Percentiles rank a stretch among this genome's conserved stretches.
Evolutionary conservation across 2,329 filamentous ascomycete genomes (phyloP).

Genomic region (Ceratocystis papillata): DNA sequence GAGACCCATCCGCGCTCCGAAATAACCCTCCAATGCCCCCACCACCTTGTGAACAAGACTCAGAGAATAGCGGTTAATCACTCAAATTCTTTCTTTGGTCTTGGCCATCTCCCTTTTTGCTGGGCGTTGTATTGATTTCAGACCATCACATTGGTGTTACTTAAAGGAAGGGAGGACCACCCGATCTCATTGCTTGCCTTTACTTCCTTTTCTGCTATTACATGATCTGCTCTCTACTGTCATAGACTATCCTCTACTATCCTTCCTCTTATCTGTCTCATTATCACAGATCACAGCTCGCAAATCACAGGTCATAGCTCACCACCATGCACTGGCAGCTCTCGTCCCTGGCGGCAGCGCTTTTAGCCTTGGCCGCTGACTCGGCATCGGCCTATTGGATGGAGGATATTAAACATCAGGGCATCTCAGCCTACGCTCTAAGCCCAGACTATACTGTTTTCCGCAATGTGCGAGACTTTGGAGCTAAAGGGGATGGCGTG

Average conservation of each 20-base stretch:
- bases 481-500: conserved; percentile 33
- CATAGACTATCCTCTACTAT: no score
- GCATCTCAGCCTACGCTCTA: conserved; percentile 38
- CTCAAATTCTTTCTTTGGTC: neutral
- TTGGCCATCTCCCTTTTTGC: neutral
- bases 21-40: neutral
- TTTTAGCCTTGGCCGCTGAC: neutral
- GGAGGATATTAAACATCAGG: conserved; percentile 39
- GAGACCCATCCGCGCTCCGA: neutral
- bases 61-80: neutral
- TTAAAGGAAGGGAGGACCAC: neutral
- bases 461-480: conserved; percentile 40
- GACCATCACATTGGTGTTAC: neutral
- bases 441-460: conserved; percentile 37
- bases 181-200: neutral
- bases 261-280: no score
- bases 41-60: neutral
- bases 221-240: neutral
- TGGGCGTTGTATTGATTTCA: neutral
- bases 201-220: neutral
- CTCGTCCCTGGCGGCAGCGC: neutral
- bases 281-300: neutral
- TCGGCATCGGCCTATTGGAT: conserved; percentile 33
- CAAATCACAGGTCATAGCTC: no score
- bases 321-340: conserved; percentile 10